These are phyloP conservation scores for Priceomyces castillae DNA, from an alignment of 805 yeast species.

Conservation along the genomic window DNA sequence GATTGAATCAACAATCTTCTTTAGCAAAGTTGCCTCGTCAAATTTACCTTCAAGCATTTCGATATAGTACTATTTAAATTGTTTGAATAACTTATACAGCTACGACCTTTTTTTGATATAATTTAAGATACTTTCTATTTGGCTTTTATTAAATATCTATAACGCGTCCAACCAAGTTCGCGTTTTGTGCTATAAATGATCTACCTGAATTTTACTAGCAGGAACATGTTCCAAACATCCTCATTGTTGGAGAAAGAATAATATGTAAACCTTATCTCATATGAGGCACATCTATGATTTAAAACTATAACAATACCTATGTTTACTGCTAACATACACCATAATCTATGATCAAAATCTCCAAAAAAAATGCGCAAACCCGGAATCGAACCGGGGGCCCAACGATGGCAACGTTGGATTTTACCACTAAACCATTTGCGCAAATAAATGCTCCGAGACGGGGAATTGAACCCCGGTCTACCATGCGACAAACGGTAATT, in stretches of 20 bases:
- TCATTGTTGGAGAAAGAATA: no score
- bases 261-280: no score
- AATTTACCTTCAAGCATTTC: constrained; percentile 95
- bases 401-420: constrained; percentile 11
- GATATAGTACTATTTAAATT: constrained; percentile 1
- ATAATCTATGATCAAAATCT: background rate
- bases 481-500: constrained; percentile 16
- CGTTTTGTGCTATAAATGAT: background rate
- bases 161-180: constrained; percentile 1
- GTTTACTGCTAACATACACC: no score
- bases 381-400: constrained; percentile 13
- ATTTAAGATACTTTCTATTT: background rate
- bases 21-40: constrained; percentile 86
- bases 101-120: background rate
- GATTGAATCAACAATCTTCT: constrained; percentile 89
- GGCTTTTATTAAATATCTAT: background rate
- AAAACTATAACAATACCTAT: no score
- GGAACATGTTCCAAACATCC: no score
- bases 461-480: constrained; percentile 17
- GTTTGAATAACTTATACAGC: background rate
- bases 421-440: constrained; percentile 11
- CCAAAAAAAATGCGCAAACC: constrained; percentile 9
- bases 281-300: no score
- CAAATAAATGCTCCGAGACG: constrained; percentile 12
- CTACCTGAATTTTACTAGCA: no score